Conservation (phyloP, 1,284 basidiomycete genomes). For the Laetiporus sulphureus region DNA sequence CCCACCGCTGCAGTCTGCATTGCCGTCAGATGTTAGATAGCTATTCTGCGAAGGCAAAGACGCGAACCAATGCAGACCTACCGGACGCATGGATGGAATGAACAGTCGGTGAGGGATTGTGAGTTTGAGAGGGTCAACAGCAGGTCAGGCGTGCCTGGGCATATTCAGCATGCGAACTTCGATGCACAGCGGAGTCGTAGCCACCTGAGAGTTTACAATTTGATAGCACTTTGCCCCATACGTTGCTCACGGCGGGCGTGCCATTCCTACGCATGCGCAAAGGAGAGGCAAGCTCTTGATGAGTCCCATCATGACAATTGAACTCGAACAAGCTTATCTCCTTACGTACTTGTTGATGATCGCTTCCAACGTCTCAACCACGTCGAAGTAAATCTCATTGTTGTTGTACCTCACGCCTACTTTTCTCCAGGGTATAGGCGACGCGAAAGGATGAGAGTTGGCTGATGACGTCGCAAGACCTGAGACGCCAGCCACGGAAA, state of each 20-base stretch:
- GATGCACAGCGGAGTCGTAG: neutral
- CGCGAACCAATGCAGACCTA: too few species aligned
- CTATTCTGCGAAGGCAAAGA: too few species aligned
- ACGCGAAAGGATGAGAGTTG: conserved; percentile 71
- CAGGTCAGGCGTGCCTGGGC: conserved; percentile 80
- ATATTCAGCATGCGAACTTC: conserved; percentile 2
- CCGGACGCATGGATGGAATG: conserved; percentile 91
- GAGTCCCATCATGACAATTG: too few species aligned
- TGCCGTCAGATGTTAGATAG: neutral
- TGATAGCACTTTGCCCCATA: conserved; percentile 77
- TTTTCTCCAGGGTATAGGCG: conserved; percentile 92
- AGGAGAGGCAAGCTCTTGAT: neutral
- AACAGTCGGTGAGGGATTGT: conserved; percentile 67
- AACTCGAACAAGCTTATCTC: too few species aligned
- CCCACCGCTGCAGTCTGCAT: conserved; percentile 72
- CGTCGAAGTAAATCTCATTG: conserved; percentile 94
- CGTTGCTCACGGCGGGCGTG: conserved; percentile 60
- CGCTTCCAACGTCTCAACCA: conserved; percentile 79
- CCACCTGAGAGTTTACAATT: conserved; percentile 79
- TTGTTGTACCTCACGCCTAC: conserved; percentile 79
- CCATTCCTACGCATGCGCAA: conserved; percentile 51
- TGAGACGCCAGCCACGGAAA: conserved; percentile 47
- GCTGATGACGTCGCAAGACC: conserved; percentile 32
- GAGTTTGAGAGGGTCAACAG: conserved; percentile 78
- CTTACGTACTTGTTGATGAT: conserved; percentile 72